Percentiles rank a stretch among this genome's conserved stretches.
Conservation (phyloP, 768 basidiomycete genomes). For the Pleurotus djamor region DNA sequence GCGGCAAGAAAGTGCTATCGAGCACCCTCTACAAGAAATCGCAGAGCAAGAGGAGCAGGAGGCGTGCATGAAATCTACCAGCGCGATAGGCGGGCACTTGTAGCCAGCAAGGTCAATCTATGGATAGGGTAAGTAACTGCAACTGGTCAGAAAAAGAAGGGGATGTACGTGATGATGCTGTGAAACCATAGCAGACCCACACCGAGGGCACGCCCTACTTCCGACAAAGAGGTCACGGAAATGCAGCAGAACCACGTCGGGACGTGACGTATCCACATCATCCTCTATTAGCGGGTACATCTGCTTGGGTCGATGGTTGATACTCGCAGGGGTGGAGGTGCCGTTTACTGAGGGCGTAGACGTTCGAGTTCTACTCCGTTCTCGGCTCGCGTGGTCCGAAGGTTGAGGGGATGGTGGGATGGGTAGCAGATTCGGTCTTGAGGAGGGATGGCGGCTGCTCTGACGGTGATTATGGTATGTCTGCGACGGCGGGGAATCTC, state of each 20-base stretch:
- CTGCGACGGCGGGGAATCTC: background rate
- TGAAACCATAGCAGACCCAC: background rate
- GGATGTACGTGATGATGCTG: background rate
- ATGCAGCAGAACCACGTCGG: conserved; percentile 2
- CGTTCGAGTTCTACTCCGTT: conserved; percentile 2
- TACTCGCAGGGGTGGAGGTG: background rate
- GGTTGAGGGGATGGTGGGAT: conserved; percentile 4
- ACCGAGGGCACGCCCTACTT: background rate
- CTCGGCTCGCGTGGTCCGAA: background rate
- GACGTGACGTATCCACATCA: conserved; percentile 3
- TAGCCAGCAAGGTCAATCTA: conserved; percentile 7
- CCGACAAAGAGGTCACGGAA: conserved; percentile 4
- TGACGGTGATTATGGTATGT: background rate
- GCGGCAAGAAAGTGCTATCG: conserved; percentile 17
- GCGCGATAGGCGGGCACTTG: background rate
- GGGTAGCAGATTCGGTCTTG: background rate
- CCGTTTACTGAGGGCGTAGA: conserved; percentile 4
- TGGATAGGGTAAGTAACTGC: background rate
- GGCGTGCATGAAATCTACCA: conserved; percentile 18
- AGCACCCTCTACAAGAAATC: conserved; percentile 31
- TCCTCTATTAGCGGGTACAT: conserved; percentile 3
- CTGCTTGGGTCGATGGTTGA: background rate
- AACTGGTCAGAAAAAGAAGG: background rate
- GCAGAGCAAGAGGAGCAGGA: conserved; percentile 23
- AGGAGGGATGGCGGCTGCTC: background rate